These are phyloP conservation scores for Gardenia jasminoides DNA, from an alignment of 257 asterid species.

Conservation along the genomic window DNA sequence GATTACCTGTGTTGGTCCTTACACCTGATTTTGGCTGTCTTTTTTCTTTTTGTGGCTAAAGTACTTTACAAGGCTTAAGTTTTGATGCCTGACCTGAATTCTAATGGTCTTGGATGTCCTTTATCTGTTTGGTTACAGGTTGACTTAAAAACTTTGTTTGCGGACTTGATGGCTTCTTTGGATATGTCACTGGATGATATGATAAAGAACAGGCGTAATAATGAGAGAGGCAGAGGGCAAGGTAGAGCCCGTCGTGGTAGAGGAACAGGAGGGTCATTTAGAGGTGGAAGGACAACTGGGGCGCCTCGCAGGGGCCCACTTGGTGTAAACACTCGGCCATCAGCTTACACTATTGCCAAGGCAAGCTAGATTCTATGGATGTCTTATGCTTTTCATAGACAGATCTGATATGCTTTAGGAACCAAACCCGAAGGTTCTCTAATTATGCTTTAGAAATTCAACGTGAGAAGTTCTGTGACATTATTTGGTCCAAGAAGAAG, in stretches of 20 bases:
- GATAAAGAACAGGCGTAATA: constrained; percentile 71
- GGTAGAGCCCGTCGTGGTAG: constrained; percentile 70
- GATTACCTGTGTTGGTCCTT: neutral
- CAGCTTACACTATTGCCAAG: constrained; percentile 77
- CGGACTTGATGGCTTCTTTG: constrained; percentile 65
- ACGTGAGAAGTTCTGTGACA: constrained; percentile 34
- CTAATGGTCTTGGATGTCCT: neutral
- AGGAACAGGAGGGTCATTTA: constrained; percentile 60
- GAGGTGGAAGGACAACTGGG: constrained; percentile 80
- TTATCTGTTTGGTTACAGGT: constrained; percentile 25
- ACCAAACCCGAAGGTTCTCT: constrained; percentile 45
- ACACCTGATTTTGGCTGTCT: neutral
- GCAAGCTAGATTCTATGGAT: constrained; percentile 88
- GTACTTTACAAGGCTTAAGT: neutral
- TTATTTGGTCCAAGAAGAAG: constrained; percentile 50
- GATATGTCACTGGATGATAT: constrained; percentile 82
- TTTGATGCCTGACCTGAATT: neutral
- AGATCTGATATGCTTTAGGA: constrained; percentile 48
- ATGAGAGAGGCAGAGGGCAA: constrained; percentile 58
- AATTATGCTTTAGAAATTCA: constrained; percentile 42
- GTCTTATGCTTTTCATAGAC: constrained; percentile 59
- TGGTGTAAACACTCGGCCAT: constrained; percentile 65
- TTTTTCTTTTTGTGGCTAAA: neutral
- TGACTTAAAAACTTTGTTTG: constrained; percentile 8
- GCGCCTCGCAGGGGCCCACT: constrained; percentile 71